These are phyloP conservation scores for Pyrenochaeta sp. DNA, from an alignment of 2,329 filamentous ascomycete species.

Conservation along the genomic window DNA sequence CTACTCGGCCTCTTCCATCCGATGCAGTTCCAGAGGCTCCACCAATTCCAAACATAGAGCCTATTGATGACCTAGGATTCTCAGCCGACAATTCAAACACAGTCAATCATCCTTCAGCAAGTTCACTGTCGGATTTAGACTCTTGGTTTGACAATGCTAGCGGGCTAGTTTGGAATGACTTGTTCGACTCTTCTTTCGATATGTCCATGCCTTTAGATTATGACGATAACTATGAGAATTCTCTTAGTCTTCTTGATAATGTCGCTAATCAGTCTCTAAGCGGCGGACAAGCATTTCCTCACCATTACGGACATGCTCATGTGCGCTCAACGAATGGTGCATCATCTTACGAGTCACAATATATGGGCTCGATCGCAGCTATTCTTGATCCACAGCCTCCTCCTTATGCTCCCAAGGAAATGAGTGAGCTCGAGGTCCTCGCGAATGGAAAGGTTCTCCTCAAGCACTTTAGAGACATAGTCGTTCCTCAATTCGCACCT, in stretches of 20 bases:
- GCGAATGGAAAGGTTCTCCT: slow-evolving; percentile 18
- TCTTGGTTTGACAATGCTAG: slow-evolving; percentile 14
- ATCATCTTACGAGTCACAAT: not conserved
- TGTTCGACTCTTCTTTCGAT: slow-evolving; percentile 17
- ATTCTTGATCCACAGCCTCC: slow-evolving; percentile 9
- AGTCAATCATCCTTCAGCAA: slow-evolving; percentile 8
- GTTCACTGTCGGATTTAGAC: slow-evolving; percentile 16
- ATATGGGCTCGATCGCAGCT: not conserved
- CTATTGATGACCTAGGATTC: not conserved
- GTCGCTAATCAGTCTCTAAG: slow-evolving; percentile 11
- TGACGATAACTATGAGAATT: slow-evolving; percentile 8
- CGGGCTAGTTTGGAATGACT: slow-evolving; percentile 17
- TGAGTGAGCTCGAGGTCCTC: slow-evolving; percentile 11
- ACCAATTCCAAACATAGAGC: not conserved
- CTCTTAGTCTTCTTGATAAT: slow-evolving; percentile 12
- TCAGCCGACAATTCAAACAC: slow-evolving; percentile 4
- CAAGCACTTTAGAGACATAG: slow-evolving; percentile 17
- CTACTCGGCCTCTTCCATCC: too few relatives aligned
- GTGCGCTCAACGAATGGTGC: not conserved
- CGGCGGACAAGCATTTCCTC: not conserved
- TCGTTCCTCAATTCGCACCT: slow-evolving; percentile 20
- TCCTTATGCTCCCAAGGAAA: slow-evolving; percentile 7
- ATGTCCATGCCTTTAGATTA: slow-evolving; percentile 10
- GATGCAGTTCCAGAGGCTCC: too few relatives aligned
- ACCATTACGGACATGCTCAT: too few relatives aligned